Evolutionary conservation across 257 asterid genomes (phyloP).

Genomic region (Lycium ferocissimum): DNA sequence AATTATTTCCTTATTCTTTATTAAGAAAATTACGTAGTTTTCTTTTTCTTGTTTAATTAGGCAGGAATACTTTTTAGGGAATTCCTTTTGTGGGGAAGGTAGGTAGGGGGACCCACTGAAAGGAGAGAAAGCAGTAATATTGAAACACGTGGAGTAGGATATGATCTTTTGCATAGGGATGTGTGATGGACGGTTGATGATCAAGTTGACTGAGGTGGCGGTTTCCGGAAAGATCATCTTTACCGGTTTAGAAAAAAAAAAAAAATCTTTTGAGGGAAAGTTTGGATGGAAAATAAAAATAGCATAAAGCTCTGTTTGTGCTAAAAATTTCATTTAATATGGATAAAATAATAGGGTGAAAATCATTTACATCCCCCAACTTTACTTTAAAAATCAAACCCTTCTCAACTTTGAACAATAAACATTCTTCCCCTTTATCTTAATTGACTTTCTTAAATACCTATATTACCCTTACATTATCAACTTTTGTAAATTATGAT

Average conservation of each 20-base stretch:
- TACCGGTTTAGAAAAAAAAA: not conserved
- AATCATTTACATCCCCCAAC: no score
- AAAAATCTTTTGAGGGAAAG: not conserved
- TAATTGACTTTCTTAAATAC: no score
- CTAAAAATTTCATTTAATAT: no score
- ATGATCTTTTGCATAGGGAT: not conserved
- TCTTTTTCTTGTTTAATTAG: not conserved
- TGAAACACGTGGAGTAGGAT: not conserved
- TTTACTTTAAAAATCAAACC: no score
- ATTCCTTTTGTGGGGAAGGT: not conserved
- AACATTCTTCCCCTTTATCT: no score
- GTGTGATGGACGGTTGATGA: constrained; percentile 16
- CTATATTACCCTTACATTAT: no score
- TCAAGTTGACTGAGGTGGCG: constrained; percentile 5
- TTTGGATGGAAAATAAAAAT: no score
- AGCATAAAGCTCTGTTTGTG: no score
- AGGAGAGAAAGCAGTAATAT: not conserved
- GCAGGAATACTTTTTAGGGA: not conserved
- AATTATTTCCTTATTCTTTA: not conserved
- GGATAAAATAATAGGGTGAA: no score
- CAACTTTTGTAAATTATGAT: no score
- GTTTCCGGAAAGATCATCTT: not conserved
- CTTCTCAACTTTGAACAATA: no score
- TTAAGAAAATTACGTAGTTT: not conserved
- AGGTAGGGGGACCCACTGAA: not conserved